Conservation (phyloP, 2,329 filamentous ascomycete genomes). For the Lomentospora prolificans region DNA sequence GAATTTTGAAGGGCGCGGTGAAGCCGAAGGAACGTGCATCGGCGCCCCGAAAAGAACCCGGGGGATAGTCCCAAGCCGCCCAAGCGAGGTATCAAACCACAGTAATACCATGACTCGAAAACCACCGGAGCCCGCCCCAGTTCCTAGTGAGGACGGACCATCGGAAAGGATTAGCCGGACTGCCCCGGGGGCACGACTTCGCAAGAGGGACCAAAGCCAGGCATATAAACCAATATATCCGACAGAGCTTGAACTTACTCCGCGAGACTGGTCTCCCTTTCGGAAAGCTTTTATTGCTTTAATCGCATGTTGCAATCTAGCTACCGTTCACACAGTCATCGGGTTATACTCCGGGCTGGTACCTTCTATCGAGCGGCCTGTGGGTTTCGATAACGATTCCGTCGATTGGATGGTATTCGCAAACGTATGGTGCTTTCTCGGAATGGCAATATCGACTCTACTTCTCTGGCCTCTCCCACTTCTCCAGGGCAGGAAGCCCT, state of each 20-base stretch:
- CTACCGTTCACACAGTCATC: constrained; percentile 58
- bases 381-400: constrained; percentile 58
- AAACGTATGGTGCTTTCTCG: constrained; percentile 63
- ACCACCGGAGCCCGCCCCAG: too few relatives aligned
- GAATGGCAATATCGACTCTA: constrained; percentile 59
- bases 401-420: constrained; percentile 47
- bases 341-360: constrained; percentile 72
- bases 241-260: background rate
- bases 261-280: constrained; percentile 58
- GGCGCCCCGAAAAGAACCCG: too few relatives aligned
- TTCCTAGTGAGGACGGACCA: background rate
- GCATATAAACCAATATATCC: background rate
- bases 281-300: constrained; percentile 61
- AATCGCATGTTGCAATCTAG: constrained; percentile 64
- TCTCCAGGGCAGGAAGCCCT: constrained; percentile 68
- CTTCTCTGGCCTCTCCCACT: constrained; percentile 66
- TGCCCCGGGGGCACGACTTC: background rate
- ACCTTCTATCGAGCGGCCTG: constrained; percentile 68
- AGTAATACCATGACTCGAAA: too few relatives aligned
- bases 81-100: too few relatives aligned
- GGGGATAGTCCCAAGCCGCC: too few relatives aligned
- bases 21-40: too few relatives aligned
- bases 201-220: background rate
- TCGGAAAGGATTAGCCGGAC: background rate
- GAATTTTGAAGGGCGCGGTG: too few relatives aligned